A percentile compares a stretch with the other conserved stretches of the same genome.
phyloP scores from a whole-genome alignment of 371 early-diverging fungal genomes.

The Synchytrium microbalum region DNA sequence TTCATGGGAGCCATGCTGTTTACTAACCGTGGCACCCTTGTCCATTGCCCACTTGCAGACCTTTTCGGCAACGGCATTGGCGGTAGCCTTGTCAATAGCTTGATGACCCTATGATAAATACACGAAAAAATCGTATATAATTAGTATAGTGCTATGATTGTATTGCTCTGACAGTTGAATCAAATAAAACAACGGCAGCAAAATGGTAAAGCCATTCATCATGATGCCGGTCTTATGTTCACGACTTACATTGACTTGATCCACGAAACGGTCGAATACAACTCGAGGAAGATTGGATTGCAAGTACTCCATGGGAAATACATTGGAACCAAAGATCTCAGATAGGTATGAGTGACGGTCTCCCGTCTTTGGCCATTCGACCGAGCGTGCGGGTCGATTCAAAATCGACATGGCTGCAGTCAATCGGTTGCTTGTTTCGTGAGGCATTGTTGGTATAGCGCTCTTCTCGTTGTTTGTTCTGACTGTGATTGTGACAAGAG shows the following conservation, averaged over 20 bases:
- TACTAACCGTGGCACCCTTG: constrained; percentile 26
- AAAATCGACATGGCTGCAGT: too few relatives aligned
- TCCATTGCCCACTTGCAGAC: constrained; percentile 96
- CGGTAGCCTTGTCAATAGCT: constrained; percentile 81
- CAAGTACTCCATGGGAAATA: constrained; percentile 82
- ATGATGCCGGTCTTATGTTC: neutral
- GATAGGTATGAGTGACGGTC: constrained; percentile 63
- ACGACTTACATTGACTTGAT: constrained; percentile 54
- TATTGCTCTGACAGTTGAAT: neutral
- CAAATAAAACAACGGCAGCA: constrained; percentile 4
- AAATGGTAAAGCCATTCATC: neutral
- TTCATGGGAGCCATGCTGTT: neutral
- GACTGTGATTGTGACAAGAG: too few relatives aligned
- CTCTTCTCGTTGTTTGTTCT: too few relatives aligned
- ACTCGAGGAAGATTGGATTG: constrained; percentile 88
- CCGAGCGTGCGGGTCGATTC: constrained; percentile 30
- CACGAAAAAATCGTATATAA: neutral
- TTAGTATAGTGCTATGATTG: neutral
- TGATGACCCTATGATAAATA: constrained; percentile 57
- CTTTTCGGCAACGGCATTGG: constrained; percentile 96
- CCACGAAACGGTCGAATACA: constrained; percentile 77
- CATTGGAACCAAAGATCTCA: constrained; percentile 85
- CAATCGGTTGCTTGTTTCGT: too few relatives aligned
- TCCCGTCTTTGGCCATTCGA: constrained; percentile 63
- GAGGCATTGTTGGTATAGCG: too few relatives aligned